A percentile compares a stretch with the other conserved stretches of the same genome.
phyloP scores from a whole-genome alignment of 1,139 yeast species.

The Taphrina communis region DNA sequence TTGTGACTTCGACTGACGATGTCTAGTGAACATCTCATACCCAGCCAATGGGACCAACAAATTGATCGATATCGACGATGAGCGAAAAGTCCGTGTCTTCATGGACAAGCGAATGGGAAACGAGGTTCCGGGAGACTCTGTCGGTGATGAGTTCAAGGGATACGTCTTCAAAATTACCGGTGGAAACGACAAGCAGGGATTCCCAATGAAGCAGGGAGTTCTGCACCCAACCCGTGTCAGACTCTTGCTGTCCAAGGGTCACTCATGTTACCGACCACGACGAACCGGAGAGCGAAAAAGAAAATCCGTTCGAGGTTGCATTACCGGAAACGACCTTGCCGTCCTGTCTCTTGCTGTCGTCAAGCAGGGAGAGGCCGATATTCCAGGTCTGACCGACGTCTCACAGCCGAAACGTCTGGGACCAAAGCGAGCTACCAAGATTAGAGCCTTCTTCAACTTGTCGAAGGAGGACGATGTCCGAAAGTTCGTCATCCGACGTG shows the following conservation, averaged over 20 bases:
- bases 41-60: constrained; percentile 99
- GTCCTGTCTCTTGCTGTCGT: constrained; percentile 90
- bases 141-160: constrained; percentile 99
- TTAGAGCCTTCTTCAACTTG: constrained; percentile 98
- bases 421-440: constrained; percentile 99
- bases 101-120: constrained; percentile 99
- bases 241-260: constrained; percentile 90
- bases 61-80: constrained; percentile 96
- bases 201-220: constrained; percentile 99
- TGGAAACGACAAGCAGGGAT: constrained; percentile 99
- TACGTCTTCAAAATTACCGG: constrained; percentile 98
- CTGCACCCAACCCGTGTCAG: constrained; percentile 99
- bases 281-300: constrained; percentile 99
- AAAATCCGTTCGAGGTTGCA: constrained; percentile 99
- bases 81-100: constrained; percentile 97
- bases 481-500: constrained; percentile 98
- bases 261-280: constrained; percentile 99
- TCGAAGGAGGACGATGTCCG: constrained; percentile 95
- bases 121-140: constrained; percentile 98
- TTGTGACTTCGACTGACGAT: constrained; percentile 13
- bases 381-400: constrained; percentile 93
- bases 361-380: constrained; percentile 96
- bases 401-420: constrained; percentile 98
- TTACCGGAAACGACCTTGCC: constrained; percentile 96
- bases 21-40: constrained; percentile 79